phyloP scores from a whole-genome alignment of 441 rosid genomes.

The Croton laevigatus region DNA sequence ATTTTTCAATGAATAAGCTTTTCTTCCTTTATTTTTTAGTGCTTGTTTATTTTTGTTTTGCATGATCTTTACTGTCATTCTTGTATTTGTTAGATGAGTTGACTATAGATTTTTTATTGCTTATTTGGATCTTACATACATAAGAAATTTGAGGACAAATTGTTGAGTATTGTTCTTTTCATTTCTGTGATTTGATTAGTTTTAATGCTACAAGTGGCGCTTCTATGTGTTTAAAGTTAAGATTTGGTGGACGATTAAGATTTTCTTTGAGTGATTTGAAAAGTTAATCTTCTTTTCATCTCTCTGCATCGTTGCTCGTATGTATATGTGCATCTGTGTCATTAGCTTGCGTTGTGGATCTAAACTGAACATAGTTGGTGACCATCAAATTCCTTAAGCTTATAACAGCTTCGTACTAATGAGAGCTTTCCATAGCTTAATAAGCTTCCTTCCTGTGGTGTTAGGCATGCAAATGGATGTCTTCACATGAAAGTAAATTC shows the following conservation, averaged over 20 bases:
- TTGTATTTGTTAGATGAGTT: no score
- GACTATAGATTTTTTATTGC: background rate
- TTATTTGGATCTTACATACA: background rate
- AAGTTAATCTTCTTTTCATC: background rate
- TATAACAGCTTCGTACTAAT: background rate
- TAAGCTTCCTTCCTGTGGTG: background rate
- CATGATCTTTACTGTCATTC: no score
- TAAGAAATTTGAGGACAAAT: no score
- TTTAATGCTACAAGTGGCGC: background rate
- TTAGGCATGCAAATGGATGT: background rate
- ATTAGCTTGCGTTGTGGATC: background rate
- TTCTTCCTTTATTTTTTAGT: no score
- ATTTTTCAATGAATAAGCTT: background rate
- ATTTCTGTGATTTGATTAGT: background rate
- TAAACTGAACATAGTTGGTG: background rate
- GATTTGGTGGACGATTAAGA: no score
- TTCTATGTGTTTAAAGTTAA: background rate
- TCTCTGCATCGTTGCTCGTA: background rate
- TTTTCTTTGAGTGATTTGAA: background rate
- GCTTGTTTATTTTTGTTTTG: background rate
- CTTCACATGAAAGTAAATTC: background rate
- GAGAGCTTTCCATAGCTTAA: background rate
- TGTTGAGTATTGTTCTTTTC: background rate
- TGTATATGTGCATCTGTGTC: background rate
- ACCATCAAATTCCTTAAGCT: constrained; percentile 1